Evolutionary conservation across 192 early-diverging fungal genomes (phyloP), one percentile per base, ranked within the genome.

Genomic region (Chytriomyces sp.): DNA sequence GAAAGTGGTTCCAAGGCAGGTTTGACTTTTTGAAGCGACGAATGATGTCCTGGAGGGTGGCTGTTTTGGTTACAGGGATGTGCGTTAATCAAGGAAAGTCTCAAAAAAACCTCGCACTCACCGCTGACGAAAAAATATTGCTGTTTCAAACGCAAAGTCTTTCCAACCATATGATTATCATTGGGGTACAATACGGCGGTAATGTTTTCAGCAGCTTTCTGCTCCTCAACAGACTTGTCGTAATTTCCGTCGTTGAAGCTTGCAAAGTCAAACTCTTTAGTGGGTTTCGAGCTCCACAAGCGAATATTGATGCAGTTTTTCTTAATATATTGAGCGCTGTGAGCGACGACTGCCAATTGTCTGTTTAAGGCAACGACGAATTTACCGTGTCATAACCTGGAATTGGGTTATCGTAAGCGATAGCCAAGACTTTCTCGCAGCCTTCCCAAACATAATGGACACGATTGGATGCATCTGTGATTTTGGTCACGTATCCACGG

Each of bases 91-190:
- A 61, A 1, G 1, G 14, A 49, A 3, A 39, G 38, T 33, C 33
- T 66, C 17, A 14, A 30, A 36, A 65, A 91, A 93, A 78, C 93
- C 93, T 73, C 90, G 88, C 56, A 98, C 80, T 19, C 94, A 49
- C 93, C 96, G 31, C 89, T 89, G 58, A 94, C 94, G 85, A 94
- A 98, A 75, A 99, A 94, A 82, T 92, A 99, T 85, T 99, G 95
- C 82, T 99, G 96, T 82, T 97, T 96, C 74, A 99, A 83, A 52
- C 96, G 91, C 56, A 99, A 84, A 78, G 93, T 92, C 80, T 99
- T 99, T 65, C 96, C 96, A 61, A 91, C 91, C 89, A 90, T 91
- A 77, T 96, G 95, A 82, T 98, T 98, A 82, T 99, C 96, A 77
- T 99, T 99, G 39, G 96, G 96, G 80, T 99, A 99, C 75, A 85